Percentiles rank a stretch among this genome's conserved stretches.
Conservation (phyloP, 306 rosid genomes). For the Acacia melanoxylon region DNA sequence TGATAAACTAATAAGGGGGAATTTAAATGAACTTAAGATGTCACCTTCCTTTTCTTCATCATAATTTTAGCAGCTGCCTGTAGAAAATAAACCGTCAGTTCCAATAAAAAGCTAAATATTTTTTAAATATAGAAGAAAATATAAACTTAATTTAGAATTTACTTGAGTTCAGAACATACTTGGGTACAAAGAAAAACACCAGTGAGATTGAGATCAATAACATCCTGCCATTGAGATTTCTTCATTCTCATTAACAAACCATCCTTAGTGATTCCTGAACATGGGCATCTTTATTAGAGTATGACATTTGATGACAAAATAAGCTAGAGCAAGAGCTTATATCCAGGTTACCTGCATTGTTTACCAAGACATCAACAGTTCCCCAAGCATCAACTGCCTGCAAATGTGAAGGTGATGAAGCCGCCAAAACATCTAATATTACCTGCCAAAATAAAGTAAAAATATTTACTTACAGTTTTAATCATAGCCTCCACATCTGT, state of each 20-base stretch:
- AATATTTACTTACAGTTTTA: constrained; percentile 65
- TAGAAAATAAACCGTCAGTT: constrained; percentile 33
- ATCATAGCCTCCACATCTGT: constrained; percentile 86
- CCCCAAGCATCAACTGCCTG: constrained; percentile 97
- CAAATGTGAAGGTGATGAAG: constrained; percentile 43
- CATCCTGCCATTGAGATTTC: constrained; percentile 91
- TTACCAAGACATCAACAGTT: constrained; percentile 84
- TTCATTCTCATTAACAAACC: constrained; percentile 97
- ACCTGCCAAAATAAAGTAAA: constrained; percentile 31
- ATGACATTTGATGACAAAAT: not conserved
- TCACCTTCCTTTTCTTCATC: constrained; percentile 96
- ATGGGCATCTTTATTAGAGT: constrained; percentile 28
- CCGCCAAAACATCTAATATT: constrained; percentile 32
- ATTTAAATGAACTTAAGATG: not conserved
- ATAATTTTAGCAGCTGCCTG: constrained; percentile 94
- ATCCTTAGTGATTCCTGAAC: constrained; percentile 88
- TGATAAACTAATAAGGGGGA: not conserved
- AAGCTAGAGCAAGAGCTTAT: not conserved
- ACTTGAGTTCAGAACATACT: constrained; percentile 32
- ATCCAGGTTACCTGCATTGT: constrained; percentile 75
- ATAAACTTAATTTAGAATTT: constrained; percentile 17
- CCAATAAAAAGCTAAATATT: constrained; percentile 1
- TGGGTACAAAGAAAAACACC: constrained; percentile 90
- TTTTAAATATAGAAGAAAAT: not conserved
- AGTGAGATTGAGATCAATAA: constrained; percentile 92